These are phyloP conservation scores for Hericium coralloides DNA, from an alignment of 768 basidiomycete species.

Conservation along the genomic window DNA sequence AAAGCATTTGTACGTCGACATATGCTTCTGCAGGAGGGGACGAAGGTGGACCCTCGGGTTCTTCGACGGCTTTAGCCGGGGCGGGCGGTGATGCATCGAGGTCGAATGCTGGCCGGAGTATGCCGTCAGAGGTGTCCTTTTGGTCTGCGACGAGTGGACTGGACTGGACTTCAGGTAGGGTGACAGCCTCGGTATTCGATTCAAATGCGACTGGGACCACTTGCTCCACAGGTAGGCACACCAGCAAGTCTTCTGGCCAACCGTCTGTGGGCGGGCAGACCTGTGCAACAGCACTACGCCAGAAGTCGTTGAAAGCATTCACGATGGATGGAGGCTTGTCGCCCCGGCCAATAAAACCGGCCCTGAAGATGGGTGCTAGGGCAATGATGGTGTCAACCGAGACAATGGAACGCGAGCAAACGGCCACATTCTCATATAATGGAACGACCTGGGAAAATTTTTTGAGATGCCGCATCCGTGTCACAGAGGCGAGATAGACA, in stretches of 20 bases:
- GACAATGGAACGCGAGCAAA: conserved; percentile 42
- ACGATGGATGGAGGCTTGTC: conserved; percentile 35
- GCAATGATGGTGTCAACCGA: conserved; percentile 32
- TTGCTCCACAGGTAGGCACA: no score
- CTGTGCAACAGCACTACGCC: conserved; percentile 40
- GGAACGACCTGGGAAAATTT: conserved; percentile 44
- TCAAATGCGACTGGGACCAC: no score
- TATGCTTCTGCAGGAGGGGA: background rate
- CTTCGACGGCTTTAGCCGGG: background rate
- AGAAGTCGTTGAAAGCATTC: conserved; percentile 55
- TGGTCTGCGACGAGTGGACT: no score
- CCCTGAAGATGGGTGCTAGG: conserved; percentile 43
- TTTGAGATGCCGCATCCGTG: background rate
- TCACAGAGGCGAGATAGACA: conserved; percentile 9
- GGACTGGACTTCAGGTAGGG: no score
- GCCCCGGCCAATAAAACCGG: conserved; percentile 44
- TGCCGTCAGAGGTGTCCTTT: no score
- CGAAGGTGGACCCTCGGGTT: background rate
- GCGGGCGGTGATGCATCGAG: background rate
- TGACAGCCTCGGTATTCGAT: no score
- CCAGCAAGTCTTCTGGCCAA: conserved; percentile 44
- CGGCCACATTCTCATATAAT: conserved; percentile 51
- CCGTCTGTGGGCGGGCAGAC: conserved; percentile 34
- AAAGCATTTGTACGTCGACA: background rate
- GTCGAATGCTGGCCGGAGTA: no score